Percentiles rank a stretch among this genome's conserved stretches.
Conservation (phyloP, 306 rosid species). For the Inga laurina region DNA sequence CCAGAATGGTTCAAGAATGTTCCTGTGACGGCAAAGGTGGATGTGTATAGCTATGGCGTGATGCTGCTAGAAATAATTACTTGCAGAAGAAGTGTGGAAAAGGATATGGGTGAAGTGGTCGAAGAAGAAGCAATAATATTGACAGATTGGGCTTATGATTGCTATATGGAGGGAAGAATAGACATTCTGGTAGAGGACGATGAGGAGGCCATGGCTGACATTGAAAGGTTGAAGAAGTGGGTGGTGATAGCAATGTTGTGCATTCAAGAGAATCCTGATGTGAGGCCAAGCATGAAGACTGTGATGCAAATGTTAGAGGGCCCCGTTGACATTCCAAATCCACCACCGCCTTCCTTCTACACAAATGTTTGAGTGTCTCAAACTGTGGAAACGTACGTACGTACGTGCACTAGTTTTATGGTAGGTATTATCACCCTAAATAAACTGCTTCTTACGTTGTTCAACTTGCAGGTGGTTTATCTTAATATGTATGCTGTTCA, state of each 20-base stretch:
- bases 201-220: not conserved
- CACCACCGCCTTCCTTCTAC: conserved; percentile 34
- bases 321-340: conserved; percentile 35
- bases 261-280: conserved; percentile 10
- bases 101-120: not conserved
- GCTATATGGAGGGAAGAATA: not conserved
- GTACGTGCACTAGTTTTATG: too few relatives aligned
- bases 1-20: not conserved
- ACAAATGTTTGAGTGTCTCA: not conserved
- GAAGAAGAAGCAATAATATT: not conserved
- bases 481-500: too few relatives aligned
- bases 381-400: too few relatives aligned
- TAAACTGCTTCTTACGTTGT: too few relatives aligned
- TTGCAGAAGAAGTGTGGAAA: not conserved
- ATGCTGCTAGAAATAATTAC: not conserved
- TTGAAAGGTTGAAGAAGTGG: not conserved
- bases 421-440: too few relatives aligned
- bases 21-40: not conserved
- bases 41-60: not conserved
- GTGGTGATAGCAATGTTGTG: conserved; percentile 44
- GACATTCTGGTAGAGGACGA: not conserved
- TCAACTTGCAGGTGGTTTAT: too few relatives aligned
- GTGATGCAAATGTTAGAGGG: conserved; percentile 49
- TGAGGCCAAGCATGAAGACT: conserved; percentile 45
- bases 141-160: not conserved